Conservation (phyloP, 2,329 filamentous ascomycete species). For the Thelonectria discophora region DNA sequence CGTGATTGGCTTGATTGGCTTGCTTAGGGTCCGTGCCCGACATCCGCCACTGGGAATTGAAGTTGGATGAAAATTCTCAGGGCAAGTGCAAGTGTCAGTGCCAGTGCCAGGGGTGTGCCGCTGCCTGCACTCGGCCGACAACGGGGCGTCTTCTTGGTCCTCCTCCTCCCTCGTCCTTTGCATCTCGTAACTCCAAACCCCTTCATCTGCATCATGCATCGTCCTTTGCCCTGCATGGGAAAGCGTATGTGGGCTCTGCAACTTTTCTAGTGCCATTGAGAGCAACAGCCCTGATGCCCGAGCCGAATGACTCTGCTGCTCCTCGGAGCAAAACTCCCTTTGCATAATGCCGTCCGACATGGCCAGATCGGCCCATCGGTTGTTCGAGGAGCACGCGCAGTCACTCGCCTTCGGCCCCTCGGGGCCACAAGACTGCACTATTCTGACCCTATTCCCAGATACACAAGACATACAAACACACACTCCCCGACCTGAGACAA, state of each 20-base stretch:
- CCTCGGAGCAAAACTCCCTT: slow-evolving; percentile 11
- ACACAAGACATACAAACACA: neutral
- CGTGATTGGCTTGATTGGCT: slow-evolving; percentile 32
- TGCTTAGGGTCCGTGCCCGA: slow-evolving; percentile 1
- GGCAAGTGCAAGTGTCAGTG: neutral
- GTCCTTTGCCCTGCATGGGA: slow-evolving; percentile 11
- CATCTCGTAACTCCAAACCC: slow-evolving; percentile 35
- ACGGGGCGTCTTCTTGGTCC: slow-evolving; percentile 20
- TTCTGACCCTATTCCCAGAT: neutral
- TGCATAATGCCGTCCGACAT: slow-evolving; percentile 8
- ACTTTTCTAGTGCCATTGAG: slow-evolving; percentile 12
- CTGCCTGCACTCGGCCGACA: slow-evolving; percentile 32
- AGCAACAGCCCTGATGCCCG: neutral
- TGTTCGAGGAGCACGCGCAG: neutral
- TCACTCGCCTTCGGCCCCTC: slow-evolving; percentile 5
- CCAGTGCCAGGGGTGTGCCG: neutral
- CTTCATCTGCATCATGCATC: slow-evolving; percentile 7
- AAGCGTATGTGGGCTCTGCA: slow-evolving; percentile 7
- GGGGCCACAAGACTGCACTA: slow-evolving; percentile 2
- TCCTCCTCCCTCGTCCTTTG: slow-evolving; percentile 15
- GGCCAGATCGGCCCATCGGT: slow-evolving; percentile 17
- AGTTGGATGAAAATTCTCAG: slow-evolving; percentile 34
- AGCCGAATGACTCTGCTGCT: slow-evolving; percentile 5
- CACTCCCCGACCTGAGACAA: neutral
- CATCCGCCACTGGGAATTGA: slow-evolving; percentile 32